Percentiles rank a stretch among this genome's conserved stretches.
phyloP scores from a whole-genome alignment of 306 rosid genomes.

The Glycyrrhiza uralensis region DNA sequence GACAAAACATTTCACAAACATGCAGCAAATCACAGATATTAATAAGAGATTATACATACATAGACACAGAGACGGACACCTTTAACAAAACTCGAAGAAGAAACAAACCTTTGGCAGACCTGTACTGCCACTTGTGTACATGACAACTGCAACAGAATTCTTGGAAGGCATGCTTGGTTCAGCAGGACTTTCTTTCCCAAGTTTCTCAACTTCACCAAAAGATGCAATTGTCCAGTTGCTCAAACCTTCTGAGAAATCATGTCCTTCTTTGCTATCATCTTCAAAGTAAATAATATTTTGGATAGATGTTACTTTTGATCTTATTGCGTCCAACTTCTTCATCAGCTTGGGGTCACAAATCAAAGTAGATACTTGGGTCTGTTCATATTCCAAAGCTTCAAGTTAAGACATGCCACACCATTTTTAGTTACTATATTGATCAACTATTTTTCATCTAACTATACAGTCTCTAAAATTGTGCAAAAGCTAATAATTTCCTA shows the following conservation, averaged over 20 bases:
- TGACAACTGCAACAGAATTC: constrained; percentile 62
- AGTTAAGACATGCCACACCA: constrained; percentile 31
- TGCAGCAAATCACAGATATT: constrained; percentile 23
- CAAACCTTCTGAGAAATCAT: constrained; percentile 38
- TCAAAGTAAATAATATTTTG: constrained; percentile 73
- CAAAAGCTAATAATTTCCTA: constrained; percentile 31
- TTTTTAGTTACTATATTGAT: background rate
- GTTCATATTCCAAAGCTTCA: constrained; percentile 36
- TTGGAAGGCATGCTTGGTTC: constrained; percentile 73
- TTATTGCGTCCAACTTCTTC: constrained; percentile 63
- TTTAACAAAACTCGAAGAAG: constrained; percentile 13
- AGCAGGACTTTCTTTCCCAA: constrained; percentile 58
- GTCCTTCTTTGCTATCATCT: constrained; percentile 49
- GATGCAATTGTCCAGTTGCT: constrained; percentile 54
- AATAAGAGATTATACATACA: background rate
- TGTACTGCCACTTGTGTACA: constrained; percentile 97
- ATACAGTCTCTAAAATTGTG: constrained; percentile 9
- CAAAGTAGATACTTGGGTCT: constrained; percentile 79
- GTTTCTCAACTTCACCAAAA: constrained; percentile 72
- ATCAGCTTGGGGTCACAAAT: constrained; percentile 78
- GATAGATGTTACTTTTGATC: constrained; percentile 53
- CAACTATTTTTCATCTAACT: constrained; percentile 8
- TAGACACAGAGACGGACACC: background rate
- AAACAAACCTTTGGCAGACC: constrained; percentile 87
- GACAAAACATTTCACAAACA: background rate